Conservation (phyloP, 2,329 filamentous ascomycete genomes). For the Hymenoscyphus scutula region DNA sequence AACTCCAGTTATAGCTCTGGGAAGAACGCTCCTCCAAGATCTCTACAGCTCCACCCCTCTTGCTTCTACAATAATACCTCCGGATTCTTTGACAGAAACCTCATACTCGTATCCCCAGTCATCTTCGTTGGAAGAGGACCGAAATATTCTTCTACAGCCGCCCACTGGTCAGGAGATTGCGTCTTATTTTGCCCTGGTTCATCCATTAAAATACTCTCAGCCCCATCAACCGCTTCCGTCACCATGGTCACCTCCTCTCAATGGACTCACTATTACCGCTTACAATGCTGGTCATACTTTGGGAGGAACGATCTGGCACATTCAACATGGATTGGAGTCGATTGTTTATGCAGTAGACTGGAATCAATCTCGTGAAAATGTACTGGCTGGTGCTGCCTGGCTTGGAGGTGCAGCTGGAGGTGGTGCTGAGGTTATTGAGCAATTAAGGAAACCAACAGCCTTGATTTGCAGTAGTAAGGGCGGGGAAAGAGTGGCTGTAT, state of each 20-base stretch:
- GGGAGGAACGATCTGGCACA: constrained; percentile 97
- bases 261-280: constrained; percentile 89
- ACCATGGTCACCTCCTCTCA: constrained; percentile 82
- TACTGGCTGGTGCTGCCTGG: constrained; percentile 91
- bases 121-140: constrained; percentile 49
- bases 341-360: constrained; percentile 98
- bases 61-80: constrained; percentile 80
- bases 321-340: constrained; percentile 93
- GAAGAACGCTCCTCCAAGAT: constrained; percentile 86
- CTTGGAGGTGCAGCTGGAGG: constrained; percentile 77
- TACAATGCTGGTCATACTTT: constrained; percentile 96
- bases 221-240: constrained; percentile 87
- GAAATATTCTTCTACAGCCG: constrained; percentile 56
- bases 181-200: constrained; percentile 85
- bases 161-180: constrained; percentile 88
- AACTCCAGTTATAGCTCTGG: constrained; percentile 86
- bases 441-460: constrained; percentile 87
- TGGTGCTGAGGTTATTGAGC: constrained; percentile 88
- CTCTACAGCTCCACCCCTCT: constrained; percentile 86
- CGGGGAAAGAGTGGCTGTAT: constrained; percentile 65
- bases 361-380: constrained; percentile 97
- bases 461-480: constrained; percentile 88
- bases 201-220: constrained; percentile 94
- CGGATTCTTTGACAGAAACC: constrained; percentile 66
- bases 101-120: constrained; percentile 54